Conservation (phyloP, 1,284 basidiomycete species). For the Cutaneotrichosporon sp. region DNA sequence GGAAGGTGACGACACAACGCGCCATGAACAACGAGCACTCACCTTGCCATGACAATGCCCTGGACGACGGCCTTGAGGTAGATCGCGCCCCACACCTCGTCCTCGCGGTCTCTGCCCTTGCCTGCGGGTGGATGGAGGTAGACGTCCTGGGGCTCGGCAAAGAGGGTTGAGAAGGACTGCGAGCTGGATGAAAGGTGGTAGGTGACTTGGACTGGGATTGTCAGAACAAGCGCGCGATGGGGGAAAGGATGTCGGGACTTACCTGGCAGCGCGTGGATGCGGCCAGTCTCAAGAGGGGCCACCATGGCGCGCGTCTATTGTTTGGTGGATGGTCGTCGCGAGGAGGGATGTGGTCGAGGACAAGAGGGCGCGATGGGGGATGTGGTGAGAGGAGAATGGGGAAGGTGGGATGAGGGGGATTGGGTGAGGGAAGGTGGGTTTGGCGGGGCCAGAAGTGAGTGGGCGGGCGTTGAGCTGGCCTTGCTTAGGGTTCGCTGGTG, state of each 20-base stretch:
- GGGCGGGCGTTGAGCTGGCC: background rate
- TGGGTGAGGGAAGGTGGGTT: slow-evolving; percentile 1
- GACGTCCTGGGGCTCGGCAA: slow-evolving; percentile 42
- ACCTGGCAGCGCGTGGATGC: slow-evolving; percentile 50
- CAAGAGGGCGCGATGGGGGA: background rate
- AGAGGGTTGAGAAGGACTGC: slow-evolving; percentile 42
- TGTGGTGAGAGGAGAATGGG: background rate
- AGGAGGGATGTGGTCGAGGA: background rate
- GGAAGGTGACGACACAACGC: background rate
- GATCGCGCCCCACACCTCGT: slow-evolving; percentile 49
- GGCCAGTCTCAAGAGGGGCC: slow-evolving; percentile 38
- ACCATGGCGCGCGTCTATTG: slow-evolving; percentile 20
- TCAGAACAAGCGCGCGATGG: slow-evolving; percentile 4
- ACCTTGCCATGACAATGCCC: slow-evolving; percentile 50
- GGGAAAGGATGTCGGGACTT: slow-evolving; percentile 13
- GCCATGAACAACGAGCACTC: slow-evolving; percentile 9
- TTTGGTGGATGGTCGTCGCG: background rate
- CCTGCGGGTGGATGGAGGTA: slow-evolving; percentile 46
- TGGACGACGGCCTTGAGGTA: slow-evolving; percentile 49
- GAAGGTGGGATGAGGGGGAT: background rate
- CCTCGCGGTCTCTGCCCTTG: slow-evolving; percentile 22
- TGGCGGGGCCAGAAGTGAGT: background rate
- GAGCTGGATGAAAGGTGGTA: slow-evolving; percentile 45
- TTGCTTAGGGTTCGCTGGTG: background rate
- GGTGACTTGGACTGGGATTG: slow-evolving; percentile 38